Conservation (phyloP, 345 rosid species). For the Murraya koenigii region DNA sequence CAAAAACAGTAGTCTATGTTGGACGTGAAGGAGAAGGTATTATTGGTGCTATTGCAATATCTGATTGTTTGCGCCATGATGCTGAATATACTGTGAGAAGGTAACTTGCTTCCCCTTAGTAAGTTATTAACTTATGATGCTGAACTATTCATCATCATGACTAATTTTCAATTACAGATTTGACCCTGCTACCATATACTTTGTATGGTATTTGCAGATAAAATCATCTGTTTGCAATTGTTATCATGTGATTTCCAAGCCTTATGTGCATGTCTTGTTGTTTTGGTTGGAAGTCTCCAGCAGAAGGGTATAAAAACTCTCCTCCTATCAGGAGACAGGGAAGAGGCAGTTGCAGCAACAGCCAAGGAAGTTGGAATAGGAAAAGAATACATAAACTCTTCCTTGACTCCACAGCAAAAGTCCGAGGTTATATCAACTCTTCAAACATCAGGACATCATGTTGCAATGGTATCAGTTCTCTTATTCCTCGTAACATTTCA, state of each 20-base stretch:
- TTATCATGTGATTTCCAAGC: conserved; percentile 2
- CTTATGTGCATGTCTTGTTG: conserved; percentile 16
- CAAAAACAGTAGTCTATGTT: conserved; percentile 80
- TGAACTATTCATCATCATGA: not conserved
- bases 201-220: not conserved
- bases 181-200: not conserved
- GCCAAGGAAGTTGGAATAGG: conserved; percentile 72
- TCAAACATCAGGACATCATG: conserved; percentile 73
- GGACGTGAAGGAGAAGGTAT: conserved; percentile 88
- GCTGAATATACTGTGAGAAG: conserved; percentile 76
- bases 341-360: conserved; percentile 88
- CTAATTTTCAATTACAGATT: not conserved
- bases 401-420: conserved; percentile 77
- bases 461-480: conserved; percentile 67
- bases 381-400: conserved; percentile 57
- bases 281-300: conserved; percentile 54
- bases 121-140: not conserved
- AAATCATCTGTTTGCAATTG: not conserved
- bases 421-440: conserved; percentile 63
- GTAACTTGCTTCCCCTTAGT: conserved; percentile 31
- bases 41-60: conserved; percentile 82
- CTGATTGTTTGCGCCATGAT: conserved; percentile 76
- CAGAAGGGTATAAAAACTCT: conserved; percentile 76
- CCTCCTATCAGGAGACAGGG: conserved; percentile 93
- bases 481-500: conserved; percentile 1